Evolutionary conservation across 805 yeast species (phyloP).

Genomic region (Torulaspora microellipsoides): DNA sequence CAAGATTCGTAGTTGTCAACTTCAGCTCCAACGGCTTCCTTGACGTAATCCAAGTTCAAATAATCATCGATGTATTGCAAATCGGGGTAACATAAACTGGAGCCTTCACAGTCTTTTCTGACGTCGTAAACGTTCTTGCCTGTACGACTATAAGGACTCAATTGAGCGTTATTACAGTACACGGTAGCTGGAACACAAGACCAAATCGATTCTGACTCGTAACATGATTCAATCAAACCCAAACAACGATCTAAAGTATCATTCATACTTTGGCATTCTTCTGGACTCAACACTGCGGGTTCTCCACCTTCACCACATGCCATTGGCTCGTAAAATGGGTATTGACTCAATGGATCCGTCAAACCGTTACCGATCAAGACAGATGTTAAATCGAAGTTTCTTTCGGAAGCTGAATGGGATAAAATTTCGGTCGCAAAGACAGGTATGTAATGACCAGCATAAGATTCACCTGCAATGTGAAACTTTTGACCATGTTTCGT

Average conservation of each 20-base stretch:
- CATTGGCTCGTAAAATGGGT: slow-evolving; percentile 81
- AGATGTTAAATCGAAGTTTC: slow-evolving; percentile 62
- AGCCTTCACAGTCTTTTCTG: slow-evolving; percentile 70
- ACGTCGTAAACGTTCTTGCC: slow-evolving; percentile 92
- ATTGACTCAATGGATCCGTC: slow-evolving; percentile 79
- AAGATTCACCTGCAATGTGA: slow-evolving; percentile 91
- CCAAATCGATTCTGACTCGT: slow-evolving; percentile 67
- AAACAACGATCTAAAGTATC: slow-evolving; percentile 72
- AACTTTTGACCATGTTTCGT: slow-evolving; percentile 44
- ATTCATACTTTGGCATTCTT: slow-evolving; percentile 70
- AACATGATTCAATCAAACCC: slow-evolving; percentile 71
- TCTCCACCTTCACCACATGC: slow-evolving; percentile 92
- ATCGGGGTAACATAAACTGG: slow-evolving; percentile 70
- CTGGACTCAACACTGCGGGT: slow-evolving; percentile 70
- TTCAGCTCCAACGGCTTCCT: slow-evolving; percentile 84
- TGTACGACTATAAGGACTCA: slow-evolving; percentile 76
- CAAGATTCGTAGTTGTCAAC: slow-evolving; percentile 73
- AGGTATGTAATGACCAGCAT: slow-evolving; percentile 94
- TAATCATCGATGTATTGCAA: slow-evolving; percentile 70
- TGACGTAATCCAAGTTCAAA: slow-evolving; percentile 72
- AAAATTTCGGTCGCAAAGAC: slow-evolving; percentile 78
- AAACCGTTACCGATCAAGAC: slow-evolving; percentile 88
- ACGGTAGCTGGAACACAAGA: slow-evolving; percentile 87
- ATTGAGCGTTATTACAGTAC: slow-evolving; percentile 81
- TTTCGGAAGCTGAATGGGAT: slow-evolving; percentile 50